Evolutionary conservation across 2,329 filamentous ascomycete species (phyloP).

Genomic region (Stromatinia cepivora): DNA sequence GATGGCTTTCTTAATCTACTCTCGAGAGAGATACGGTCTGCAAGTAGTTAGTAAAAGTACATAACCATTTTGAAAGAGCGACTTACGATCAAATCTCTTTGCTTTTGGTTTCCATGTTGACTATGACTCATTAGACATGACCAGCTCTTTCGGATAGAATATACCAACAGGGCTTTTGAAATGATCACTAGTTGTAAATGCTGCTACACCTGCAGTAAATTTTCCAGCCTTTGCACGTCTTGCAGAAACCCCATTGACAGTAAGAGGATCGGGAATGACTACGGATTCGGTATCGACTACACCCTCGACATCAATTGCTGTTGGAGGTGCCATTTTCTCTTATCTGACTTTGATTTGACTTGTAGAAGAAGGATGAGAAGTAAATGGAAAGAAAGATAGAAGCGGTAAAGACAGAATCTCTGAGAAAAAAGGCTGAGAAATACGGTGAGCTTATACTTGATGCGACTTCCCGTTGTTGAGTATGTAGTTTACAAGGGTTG

Average conservation of each 20-base stretch:
- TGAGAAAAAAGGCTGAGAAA: neutral
- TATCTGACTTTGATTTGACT: neutral
- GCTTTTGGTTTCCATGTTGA: conserved; percentile 68
- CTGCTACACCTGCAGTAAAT: conserved; percentile 73
- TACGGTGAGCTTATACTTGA: conserved; percentile 15
- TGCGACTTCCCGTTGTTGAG: conserved; percentile 15
- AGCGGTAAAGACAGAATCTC: neutral
- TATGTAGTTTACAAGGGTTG: conserved; percentile 17
- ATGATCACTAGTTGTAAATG: conserved; percentile 74
- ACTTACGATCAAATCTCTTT: conserved; percentile 81
- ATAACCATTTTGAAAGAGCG: conserved; percentile 24
- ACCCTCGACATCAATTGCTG: conserved; percentile 40
- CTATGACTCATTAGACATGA: conserved; percentile 42
- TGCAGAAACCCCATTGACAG: conserved; percentile 64
- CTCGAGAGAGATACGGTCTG: conserved; percentile 61
- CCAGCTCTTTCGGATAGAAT: neutral
- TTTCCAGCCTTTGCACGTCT: conserved; percentile 70
- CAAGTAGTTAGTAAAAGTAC: conserved; percentile 14
- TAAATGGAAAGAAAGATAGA: neutral
- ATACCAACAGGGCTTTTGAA: conserved; percentile 72
- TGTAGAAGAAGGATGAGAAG: neutral
- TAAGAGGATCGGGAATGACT: conserved; percentile 48
- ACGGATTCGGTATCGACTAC: conserved; percentile 47
- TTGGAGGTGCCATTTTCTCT: conserved; percentile 46
- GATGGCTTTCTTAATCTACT: conserved; percentile 61